Conservation (phyloP, 2,329 filamentous ascomycete genomes). For the Pseudocercospora eumusae region DNA sequence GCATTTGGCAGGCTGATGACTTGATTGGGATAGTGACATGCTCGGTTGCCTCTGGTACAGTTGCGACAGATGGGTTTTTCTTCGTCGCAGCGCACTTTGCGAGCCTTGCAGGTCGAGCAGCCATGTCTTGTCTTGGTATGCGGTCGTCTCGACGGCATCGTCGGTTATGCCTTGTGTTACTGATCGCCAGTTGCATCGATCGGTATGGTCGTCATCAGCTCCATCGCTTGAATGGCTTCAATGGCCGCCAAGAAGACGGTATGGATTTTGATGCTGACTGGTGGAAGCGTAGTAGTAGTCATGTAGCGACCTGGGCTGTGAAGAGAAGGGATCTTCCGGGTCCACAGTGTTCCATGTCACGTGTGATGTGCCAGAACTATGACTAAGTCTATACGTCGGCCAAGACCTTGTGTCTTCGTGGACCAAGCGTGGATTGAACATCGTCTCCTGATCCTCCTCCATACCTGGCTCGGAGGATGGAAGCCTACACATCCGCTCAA, state of each 20-base stretch:
- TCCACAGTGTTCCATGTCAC: neutral
- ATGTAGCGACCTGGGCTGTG: neutral
- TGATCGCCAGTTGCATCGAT: no score
- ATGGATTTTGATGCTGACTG: neutral
- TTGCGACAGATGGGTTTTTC: conserved; percentile 30
- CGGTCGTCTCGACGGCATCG: conserved; percentile 23
- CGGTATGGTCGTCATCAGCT: neutral
- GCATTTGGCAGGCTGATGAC: conserved; percentile 17
- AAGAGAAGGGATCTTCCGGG: neutral
- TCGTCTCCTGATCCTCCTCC: no score
- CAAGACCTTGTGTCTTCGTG: no score
- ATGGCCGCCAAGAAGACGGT: neutral
- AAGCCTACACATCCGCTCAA: no score
- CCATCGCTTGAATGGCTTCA: neutral
- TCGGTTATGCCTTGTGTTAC: neutral
- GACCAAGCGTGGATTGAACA: no score
- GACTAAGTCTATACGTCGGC: no score
- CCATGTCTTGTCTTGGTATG: conserved; percentile 31
- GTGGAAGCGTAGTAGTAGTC: neutral
- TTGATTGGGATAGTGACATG: conserved; percentile 26
- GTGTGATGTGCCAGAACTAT: no score
- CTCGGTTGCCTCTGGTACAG: conserved; percentile 28
- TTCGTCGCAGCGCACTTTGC: conserved; percentile 30
- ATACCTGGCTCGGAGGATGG: no score
- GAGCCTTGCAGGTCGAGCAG: conserved; percentile 28